phyloP scores from a whole-genome alignment of 768 basidiomycete species.

The Tremella yokohamensis region DNA sequence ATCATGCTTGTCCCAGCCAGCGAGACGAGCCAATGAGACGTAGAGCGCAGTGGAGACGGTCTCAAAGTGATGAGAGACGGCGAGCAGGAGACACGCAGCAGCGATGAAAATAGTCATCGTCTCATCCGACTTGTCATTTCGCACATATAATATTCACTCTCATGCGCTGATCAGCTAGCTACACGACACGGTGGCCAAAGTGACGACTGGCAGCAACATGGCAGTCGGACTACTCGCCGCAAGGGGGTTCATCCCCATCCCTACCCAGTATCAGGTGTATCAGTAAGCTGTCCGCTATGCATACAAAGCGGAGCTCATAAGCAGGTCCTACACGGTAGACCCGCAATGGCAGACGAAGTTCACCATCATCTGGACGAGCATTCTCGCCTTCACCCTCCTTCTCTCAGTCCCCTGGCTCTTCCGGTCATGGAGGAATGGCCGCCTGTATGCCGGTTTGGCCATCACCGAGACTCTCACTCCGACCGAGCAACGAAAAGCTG shows the following conservation, averaged over 20 bases:
- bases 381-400: slow-evolving; percentile 30
- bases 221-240: too few relatives aligned
- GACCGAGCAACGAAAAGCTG: background rate
- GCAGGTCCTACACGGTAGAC: slow-evolving; percentile 38
- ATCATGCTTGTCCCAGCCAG: too few relatives aligned
- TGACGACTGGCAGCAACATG: too few relatives aligned
- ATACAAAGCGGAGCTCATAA: background rate
- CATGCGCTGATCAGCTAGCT: too few relatives aligned
- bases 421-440: slow-evolving; percentile 11
- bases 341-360: slow-evolving; percentile 41
- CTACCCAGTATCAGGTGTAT: slow-evolving; percentile 23
- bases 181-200: too few relatives aligned
- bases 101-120: too few relatives aligned
- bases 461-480: slow-evolving; percentile 18
- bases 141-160: too few relatives aligned
- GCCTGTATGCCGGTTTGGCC: slow-evolving; percentile 18
- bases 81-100: too few relatives aligned
- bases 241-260: slow-evolving; percentile 10
- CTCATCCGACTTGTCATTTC: too few relatives aligned
- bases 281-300: slow-evolving; percentile 11
- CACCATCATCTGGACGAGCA: slow-evolving; percentile 41
- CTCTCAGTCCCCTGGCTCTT: slow-evolving; percentile 30
- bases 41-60: too few relatives aligned
- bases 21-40: too few relatives aligned
- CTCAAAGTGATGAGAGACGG: too few relatives aligned